Base-by-base conservation (phyloP, 495 filamentous ascomycete species). In the Aspergillus panamensis region DNA sequence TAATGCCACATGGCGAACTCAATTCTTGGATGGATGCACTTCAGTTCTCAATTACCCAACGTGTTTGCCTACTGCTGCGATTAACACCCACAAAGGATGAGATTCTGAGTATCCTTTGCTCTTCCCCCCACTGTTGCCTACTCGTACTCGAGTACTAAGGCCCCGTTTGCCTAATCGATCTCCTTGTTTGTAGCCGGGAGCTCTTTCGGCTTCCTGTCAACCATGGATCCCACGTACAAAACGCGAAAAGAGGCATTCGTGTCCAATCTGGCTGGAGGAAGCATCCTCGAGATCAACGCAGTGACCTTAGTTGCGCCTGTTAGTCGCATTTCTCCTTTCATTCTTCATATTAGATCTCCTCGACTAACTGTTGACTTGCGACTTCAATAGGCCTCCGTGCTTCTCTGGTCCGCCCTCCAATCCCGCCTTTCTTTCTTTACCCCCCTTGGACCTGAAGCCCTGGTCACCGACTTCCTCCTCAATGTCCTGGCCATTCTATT, bases 241-340 rank as follows among this genome's bases (percentile, higher is more conserved):
- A 81, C 86, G 51, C 80, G 85, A 50, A 99, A 97, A 71, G 92
- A 96, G 79, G 90, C 90, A 55, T 96, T 96, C 66, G 94, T 99
- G 63, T 96, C 93, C 17, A 88, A 91, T 67, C 84, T 96, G 32
- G 84, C 87, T n/a, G 94, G 94, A 37, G 91, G 93, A 39, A 77
- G 81, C 13, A 86, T 97, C 48, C 67, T 75, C 29, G 94, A 99
- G 66, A 93, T 99, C 74, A 92, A 96, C 63, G 77, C 80, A 58
- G 87, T 97, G 47, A 89, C 88, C 39, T 81, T 87, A 6, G 86
- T 94, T 51, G 90, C 90, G 65, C 86, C 94, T 56, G 94, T 97
- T 82, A 64, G 85, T 56, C 61, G 39, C 13, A 50, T 43, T 9
- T 14, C 48, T 6, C 3, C 19, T 16, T n/a, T 25, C n/a, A 3